These are phyloP conservation scores for Herpetomonas samuelpessoai DNA, from an alignment of 208 protist species.

Conservation along the genomic window DNA sequence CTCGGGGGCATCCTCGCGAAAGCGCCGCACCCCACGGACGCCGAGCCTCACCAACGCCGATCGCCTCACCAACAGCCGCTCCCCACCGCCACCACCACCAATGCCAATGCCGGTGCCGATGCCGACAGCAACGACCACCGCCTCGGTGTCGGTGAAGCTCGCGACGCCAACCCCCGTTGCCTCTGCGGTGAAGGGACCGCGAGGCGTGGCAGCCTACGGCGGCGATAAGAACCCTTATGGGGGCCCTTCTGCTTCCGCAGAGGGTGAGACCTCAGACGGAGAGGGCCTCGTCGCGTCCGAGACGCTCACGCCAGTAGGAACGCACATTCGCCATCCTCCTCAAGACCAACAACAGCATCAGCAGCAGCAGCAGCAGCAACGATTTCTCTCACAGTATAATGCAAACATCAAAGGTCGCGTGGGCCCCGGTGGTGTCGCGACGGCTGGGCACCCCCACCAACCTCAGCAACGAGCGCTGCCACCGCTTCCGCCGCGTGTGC, in stretches of 20 bases:
- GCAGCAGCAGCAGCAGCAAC: constrained; percentile 8
- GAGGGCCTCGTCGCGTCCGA: neutral
- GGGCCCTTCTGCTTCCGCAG: too few species aligned
- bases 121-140: constrained; percentile 5
- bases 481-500: constrained; percentile 6
- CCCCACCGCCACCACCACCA: constrained; percentile 12
- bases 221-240: too few species aligned
- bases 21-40: constrained; percentile 63
- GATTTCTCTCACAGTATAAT: constrained; percentile 15
- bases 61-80: constrained; percentile 17
- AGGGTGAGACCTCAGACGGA: too few species aligned
- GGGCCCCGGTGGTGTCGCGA: too few species aligned
- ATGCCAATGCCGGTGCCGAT: constrained; percentile 8
- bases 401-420: neutral
- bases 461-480: neutral
- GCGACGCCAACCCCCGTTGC: constrained; percentile 19
- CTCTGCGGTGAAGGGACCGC: too few species aligned
- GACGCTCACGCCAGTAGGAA: neutral
- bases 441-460: neutral
- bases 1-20: constrained; percentile 18
- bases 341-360: constrained; percentile 1
- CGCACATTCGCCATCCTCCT: constrained; percentile 6
- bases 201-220: too few species aligned
- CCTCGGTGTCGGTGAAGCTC: constrained; percentile 22
- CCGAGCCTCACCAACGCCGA: constrained; percentile 71